phyloP scores from a whole-genome alignment of 345 rosid species.

The Cardamine resedifolia region DNA sequence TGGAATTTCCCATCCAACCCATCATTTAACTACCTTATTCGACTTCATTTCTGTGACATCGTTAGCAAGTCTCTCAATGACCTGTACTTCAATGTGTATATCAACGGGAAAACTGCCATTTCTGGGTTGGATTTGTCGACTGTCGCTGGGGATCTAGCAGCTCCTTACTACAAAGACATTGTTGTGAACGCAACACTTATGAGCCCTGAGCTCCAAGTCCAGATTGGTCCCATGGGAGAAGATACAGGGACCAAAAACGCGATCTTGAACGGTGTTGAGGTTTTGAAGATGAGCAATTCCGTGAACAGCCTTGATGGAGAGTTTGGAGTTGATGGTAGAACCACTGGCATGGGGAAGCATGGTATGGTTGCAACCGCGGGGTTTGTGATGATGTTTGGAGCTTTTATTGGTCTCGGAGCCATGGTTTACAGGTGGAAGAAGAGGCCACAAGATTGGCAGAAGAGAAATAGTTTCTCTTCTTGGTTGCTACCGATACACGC shows the following conservation, averaged over 20 bases:
- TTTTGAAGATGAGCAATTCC: constrained; percentile 71
- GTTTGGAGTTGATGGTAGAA: constrained; percentile 64
- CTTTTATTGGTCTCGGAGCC: constrained; percentile 78
- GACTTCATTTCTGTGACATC: constrained; percentile 81
- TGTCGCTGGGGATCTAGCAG: constrained; percentile 41
- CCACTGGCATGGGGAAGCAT: constrained; percentile 32
- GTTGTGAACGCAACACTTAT: constrained; percentile 59
- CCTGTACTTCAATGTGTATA: constrained; percentile 69
- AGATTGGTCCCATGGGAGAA: constrained; percentile 63
- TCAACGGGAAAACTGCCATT: constrained; percentile 61
- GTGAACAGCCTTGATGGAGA: constrained; percentile 76
- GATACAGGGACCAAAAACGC: constrained; percentile 58
- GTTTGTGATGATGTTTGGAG: constrained; percentile 90
- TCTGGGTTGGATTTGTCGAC: constrained; percentile 69
- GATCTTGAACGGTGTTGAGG: constrained; percentile 69
- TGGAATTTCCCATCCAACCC: constrained; percentile 65
- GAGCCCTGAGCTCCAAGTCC: constrained; percentile 46
- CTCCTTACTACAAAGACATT: constrained; percentile 69
- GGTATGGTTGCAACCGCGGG: constrained; percentile 69
- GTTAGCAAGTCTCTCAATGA: constrained; percentile 70
- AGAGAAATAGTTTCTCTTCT: constrained; percentile 75
- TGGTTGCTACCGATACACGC: constrained; percentile 82
- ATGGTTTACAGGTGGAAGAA: constrained; percentile 79
- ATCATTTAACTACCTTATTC: constrained; percentile 53
- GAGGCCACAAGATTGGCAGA: constrained; percentile 86